A percentile compares a stretch with the other conserved stretches of the same genome.
These are phyloP conservation scores for Penicillium sp. DNA, from an alignment of 2,329 filamentous ascomycete genomes.

Conservation along the genomic window DNA sequence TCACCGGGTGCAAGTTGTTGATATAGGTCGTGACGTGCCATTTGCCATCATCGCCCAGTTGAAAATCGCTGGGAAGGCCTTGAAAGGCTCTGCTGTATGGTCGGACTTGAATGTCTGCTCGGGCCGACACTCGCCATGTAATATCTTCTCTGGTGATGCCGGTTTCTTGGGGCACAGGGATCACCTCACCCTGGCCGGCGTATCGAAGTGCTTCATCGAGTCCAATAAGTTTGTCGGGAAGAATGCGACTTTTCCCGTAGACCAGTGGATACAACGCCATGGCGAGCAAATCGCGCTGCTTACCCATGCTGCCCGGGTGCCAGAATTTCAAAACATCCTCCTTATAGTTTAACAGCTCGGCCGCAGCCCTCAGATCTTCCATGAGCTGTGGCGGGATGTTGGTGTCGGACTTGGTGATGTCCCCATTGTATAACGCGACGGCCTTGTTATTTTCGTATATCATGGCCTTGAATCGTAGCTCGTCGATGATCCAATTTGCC, in stretches of 20 bases:
- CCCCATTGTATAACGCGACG: conserved; percentile 45
- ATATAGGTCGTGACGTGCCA: conserved; percentile 40
- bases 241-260: conserved; percentile 29
- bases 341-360: conserved; percentile 48
- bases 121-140: conserved; percentile 25
- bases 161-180: conserved; percentile 23
- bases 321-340: conserved; percentile 51
- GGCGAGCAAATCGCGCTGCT: conserved; percentile 58
- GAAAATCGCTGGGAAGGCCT: conserved; percentile 42
- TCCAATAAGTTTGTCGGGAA: conserved; percentile 22
- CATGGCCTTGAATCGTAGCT: conserved; percentile 49
- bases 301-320: conserved; percentile 51
- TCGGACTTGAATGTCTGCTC: conserved; percentile 24
- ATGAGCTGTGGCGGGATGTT: conserved; percentile 39
- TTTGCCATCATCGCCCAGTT: conserved; percentile 25
- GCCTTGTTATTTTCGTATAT: conserved; percentile 40
- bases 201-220: conserved; percentile 23
- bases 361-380: conserved; percentile 41
- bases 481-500: conserved; percentile 40
- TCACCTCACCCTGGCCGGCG: conserved; percentile 23
- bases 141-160: conserved; percentile 31
- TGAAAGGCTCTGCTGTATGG: conserved; percentile 39
- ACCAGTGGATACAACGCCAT: conserved; percentile 58
- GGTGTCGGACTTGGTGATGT: conserved; percentile 51
- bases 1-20: conserved; percentile 43